A percentile compares a stretch with the other conserved stretches of the same genome.
Evolutionary conservation across 1,284 basidiomycete species (phyloP).

Genomic region (Trichosporon faecale): DNA sequence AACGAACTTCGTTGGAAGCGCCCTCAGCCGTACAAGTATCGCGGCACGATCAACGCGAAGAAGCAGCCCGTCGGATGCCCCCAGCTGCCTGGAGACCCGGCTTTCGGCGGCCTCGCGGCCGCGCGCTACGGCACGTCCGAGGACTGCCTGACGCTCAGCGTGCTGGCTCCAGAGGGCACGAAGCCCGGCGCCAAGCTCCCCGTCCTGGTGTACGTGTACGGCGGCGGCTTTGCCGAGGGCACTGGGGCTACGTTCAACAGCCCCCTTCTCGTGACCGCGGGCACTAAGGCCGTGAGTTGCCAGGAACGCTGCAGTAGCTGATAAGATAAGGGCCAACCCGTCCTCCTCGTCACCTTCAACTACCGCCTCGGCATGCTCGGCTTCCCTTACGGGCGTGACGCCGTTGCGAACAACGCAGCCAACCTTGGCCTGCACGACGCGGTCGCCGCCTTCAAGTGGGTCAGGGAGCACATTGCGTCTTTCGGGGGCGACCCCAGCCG

Average conservation of each 20-base stretch:
- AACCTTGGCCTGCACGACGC: conserved; percentile 54
- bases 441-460: conserved; percentile 55
- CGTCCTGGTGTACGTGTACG: neutral
- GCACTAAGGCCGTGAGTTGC: conserved; percentile 25
- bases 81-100: conserved; percentile 42
- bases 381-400: conserved; percentile 46
- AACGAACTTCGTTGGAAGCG: conserved; percentile 42
- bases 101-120: conserved; percentile 31
- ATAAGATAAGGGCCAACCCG: conserved; percentile 36
- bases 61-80: neutral
- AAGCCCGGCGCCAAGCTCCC: neutral
- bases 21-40: neutral
- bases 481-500: conserved; percentile 56
- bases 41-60: neutral
- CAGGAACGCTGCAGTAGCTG: conserved; percentile 26
- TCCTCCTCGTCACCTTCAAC: conserved; percentile 52
- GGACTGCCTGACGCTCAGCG: conserved; percentile 53
- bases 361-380: conserved; percentile 56
- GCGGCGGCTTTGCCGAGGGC: neutral
- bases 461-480: conserved; percentile 53
- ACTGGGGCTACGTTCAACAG: conserved; percentile 17
- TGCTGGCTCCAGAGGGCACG: conserved; percentile 37
- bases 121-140: conserved; percentile 34
- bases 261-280: conserved; percentile 51
- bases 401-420: conserved; percentile 38